These are phyloP conservation scores for Phytophthora sp. DNA, from an alignment of 352 stramenopile genomes.

Conservation along the genomic window DNA sequence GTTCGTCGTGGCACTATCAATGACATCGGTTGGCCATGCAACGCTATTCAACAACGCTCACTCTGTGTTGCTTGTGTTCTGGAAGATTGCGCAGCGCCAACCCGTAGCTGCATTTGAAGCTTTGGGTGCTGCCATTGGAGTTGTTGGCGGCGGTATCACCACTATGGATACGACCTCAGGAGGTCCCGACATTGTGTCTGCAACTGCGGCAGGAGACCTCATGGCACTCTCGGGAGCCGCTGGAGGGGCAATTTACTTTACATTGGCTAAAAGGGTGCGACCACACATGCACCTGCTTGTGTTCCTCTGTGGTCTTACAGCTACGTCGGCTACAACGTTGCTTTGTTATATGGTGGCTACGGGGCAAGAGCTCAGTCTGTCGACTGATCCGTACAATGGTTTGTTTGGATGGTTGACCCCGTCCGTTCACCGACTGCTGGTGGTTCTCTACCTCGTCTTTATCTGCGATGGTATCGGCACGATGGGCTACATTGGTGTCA, in stretches of 20 bases:
- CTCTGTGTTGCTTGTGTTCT: constrained; percentile 79
- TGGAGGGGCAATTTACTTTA: constrained; percentile 80
- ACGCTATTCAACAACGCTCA: constrained; percentile 88
- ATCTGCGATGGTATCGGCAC: constrained; percentile 89
- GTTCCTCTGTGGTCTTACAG: constrained; percentile 68
- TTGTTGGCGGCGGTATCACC: constrained; percentile 74
- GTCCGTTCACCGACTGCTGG: constrained; percentile 55
- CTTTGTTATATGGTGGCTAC: constrained; percentile 67
- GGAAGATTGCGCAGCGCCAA: constrained; percentile 68
- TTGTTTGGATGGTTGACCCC: constrained; percentile 87
- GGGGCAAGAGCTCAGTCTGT: constrained; percentile 66
- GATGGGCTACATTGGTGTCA: constrained; percentile 90
- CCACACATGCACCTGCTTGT: constrained; percentile 74
- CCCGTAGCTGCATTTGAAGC: constrained; percentile 67
- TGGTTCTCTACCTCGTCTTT: constrained; percentile 87
- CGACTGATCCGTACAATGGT: constrained; percentile 63
- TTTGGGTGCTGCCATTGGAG: constrained; percentile 67
- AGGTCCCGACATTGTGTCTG: constrained; percentile 51
- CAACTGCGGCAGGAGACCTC: constrained; percentile 64
- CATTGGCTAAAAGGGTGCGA: constrained; percentile 77
- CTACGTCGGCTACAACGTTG: constrained; percentile 57
- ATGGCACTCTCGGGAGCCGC: constrained; percentile 72
- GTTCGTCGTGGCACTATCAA: constrained; percentile 66
- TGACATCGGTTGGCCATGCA: constrained; percentile 82
- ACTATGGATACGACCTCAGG: constrained; percentile 59